Evolutionary conservation across 1,284 basidiomycete genomes (phyloP), one percentile per base, ranked within the genome.

Genomic region (Cystobasidium slooffiae): DNA sequence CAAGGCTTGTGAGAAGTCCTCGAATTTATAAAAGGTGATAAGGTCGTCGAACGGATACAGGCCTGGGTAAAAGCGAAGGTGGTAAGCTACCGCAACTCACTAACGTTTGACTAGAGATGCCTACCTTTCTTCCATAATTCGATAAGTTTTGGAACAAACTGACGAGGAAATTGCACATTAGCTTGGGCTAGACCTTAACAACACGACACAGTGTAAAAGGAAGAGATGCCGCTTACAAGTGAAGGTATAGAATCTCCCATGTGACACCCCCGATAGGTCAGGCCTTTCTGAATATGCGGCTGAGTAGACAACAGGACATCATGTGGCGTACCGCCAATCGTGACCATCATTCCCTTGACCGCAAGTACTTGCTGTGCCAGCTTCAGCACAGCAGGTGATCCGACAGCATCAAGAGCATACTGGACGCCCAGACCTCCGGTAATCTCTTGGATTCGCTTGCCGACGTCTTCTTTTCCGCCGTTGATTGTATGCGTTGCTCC

Each of bases 41-140:
- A 73, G 51, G 6, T 73, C 63, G 22, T 73, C 62, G 43, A 73
- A 73, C 16, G 70, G 70, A 46, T n/a, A 73, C 14, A 58, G 41
- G 18, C 56, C 67, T 69, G 10, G 6, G 3, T 1, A 18, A 7
- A 16, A 4, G n/a, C 3, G 3, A 12, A 56, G 7, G 3, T 3
- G 22, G 20, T 56, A 6, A 16, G 16, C 20, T 20, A 16, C 16
- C 3, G 3, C 16, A 51, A 51, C 16, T 4, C 6, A 51, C 49
- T 51, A 6, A 51, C 31, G 3, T 12, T 1, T 16, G 1, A 20
- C 3, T 1, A 20, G 3, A 10, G 18, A 12, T 22, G 18, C 49
- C 41, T 22, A 47, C 68, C 58, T 31, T 62, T 63, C 59, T 24
- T 72, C 68, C 56, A 64, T 22, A 72, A n/a, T 24, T 72, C 49